Percentiles rank a stretch among this genome's conserved stretches.
These are phyloP conservation scores for Gracilaria domingensis DNA, from an alignment of 23 red algal genomes.

Conservation along the genomic window DNA sequence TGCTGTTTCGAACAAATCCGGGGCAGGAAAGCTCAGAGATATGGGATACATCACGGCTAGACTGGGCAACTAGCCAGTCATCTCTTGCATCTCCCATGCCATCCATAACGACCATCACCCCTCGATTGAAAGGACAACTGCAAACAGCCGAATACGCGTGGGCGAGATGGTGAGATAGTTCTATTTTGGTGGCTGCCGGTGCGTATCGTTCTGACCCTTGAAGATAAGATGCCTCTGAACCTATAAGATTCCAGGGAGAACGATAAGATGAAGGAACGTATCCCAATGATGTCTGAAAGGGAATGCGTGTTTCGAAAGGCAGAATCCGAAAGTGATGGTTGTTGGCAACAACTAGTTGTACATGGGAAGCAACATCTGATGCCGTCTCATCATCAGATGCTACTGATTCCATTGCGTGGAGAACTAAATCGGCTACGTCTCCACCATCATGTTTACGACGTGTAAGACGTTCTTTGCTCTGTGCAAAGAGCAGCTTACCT, in stretches of 20 bases:
- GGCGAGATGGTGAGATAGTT: conserved; percentile 91
- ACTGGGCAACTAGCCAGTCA: conserved; percentile 40
- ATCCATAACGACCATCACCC: conserved; percentile 91
- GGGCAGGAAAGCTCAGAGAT: conserved; percentile 38
- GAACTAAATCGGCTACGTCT: conserved; percentile 61
- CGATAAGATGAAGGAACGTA: conserved; percentile 41
- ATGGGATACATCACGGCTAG: conserved; percentile 1
- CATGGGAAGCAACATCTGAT: conserved; percentile 30
- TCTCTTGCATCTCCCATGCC: conserved; percentile 88
- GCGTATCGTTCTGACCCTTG: background rate
- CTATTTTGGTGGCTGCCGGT: conserved; percentile 57
- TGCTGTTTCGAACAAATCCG: conserved; percentile 11
- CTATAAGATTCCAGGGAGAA: conserved; percentile 72
- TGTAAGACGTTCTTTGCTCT: conserved; percentile 81
- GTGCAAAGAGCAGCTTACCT: conserved; percentile 77
- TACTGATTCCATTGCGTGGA: conserved; percentile 54
- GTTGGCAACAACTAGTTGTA: conserved; percentile 85
- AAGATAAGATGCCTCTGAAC: background rate
- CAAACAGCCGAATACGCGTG: conserved; percentile 75
- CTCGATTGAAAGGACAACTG: conserved; percentile 26
- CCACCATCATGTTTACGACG: conserved; percentile 93
- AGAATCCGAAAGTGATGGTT: conserved; percentile 89
- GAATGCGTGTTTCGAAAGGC: conserved; percentile 73
- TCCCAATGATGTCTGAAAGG: conserved; percentile 59
- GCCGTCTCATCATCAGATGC: conserved; percentile 19